Base-by-base conservation (phyloP, 805 yeast species). In the Ogataea saltuana region DNA sequence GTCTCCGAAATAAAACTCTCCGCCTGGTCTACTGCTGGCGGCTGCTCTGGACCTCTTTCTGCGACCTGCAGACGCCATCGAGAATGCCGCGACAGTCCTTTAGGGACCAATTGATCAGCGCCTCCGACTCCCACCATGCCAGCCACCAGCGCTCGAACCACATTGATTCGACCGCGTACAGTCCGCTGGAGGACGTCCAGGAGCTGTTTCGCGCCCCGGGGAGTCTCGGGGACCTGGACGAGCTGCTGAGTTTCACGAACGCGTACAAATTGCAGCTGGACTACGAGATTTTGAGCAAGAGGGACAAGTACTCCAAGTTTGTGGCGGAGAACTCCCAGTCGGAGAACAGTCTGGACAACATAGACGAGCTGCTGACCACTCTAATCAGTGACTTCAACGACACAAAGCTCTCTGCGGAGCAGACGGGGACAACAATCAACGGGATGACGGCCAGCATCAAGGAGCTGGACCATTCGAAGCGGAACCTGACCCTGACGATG, bases 401-500 rank as follows among this genome's bases (percentile, higher is more conserved):
- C 6, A 75, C 83, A 33, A 73, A 76, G 49, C 41, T 51, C 6
- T 64, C 76, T 34, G 79, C 90, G 0, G 54, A 57, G 6, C 53
- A 64, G 4, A 85, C 95, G 0, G 88, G 84, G 46, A 48, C 63
- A 4, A 73, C 80, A 3, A 87, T 89, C 42, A 71, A 82, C 10
- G 63, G 59, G 3, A 84, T 88, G 77, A 91, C 97, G 0, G 71
- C 78, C 4, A 84, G 83, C 29, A 89, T 93, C 48, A 85, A 88
- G 53, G 68, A 74, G 17, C 71, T 93, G 46, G 98, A 93, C 63
- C 78, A 77, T 39, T 82, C 90, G 26, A 93, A 93, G 68, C 80
- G 78, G 59, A 93, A 93, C 61, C 69, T 93, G 37, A 90, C 88
- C 2, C 71, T 80, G 20, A 80, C 93, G 9, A 87, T 93, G 86